Evolutionary conservation across 768 basidiomycete genomes (phyloP).

Genomic region (Clathrus columnatus): DNA sequence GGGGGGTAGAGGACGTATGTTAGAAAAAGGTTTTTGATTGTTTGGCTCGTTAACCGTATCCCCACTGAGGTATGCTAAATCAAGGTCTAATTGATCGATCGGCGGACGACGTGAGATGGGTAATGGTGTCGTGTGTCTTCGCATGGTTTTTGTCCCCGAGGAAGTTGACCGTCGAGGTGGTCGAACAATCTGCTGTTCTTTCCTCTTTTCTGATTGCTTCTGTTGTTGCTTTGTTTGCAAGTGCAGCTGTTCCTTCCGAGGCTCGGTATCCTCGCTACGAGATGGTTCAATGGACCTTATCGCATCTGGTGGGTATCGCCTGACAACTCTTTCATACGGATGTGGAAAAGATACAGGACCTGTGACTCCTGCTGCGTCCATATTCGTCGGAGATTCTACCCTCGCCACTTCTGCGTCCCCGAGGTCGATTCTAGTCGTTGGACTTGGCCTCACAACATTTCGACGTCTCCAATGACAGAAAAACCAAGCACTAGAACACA

Average conservation of each 20-base stretch:
- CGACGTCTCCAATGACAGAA: not conserved
- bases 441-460: not conserved
- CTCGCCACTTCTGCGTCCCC: not conserved
- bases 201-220: not conserved
- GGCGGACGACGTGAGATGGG: not conserved
- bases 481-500: not conserved
- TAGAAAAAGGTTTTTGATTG: not conserved
- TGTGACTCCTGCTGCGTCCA: not conserved
- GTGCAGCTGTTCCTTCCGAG: not conserved
- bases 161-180: not conserved
- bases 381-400: not conserved
- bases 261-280: not conserved
- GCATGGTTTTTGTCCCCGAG: not conserved
- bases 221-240: not conserved
- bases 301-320: not conserved
- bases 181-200: not conserved
- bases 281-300: not conserved
- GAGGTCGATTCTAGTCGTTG: not conserved
- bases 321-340: conserved; percentile 3
- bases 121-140: conserved; percentile 4
- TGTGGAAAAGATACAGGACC: not conserved
- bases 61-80: conserved; percentile 2
- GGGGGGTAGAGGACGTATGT: not conserved
- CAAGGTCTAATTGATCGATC: conserved; percentile 4
- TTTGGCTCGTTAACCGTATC: not conserved